phyloP scores from a whole-genome alignment of 805 yeast genomes.

The Sugiyamaella americana region DNA sequence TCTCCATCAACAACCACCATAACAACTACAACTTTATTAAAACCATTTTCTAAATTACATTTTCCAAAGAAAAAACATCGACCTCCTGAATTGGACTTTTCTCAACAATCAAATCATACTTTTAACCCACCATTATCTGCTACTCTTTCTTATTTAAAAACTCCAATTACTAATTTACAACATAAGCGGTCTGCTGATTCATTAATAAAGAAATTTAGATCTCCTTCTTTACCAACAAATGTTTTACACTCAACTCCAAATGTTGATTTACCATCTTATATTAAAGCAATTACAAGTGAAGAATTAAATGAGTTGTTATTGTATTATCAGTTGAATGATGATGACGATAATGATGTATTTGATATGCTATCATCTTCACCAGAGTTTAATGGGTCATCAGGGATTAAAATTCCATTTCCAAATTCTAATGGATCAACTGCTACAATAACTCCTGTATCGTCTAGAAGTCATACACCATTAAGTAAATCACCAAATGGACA shows the following conservation, averaged over 20 bases:
- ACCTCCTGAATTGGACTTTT: constrained; percentile 1
- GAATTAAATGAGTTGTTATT: background rate
- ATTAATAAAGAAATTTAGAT: constrained; percentile 3
- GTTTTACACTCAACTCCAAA: background rate
- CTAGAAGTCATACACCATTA: background rate
- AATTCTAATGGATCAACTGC: background rate
- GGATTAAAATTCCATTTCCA: background rate
- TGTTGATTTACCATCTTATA: background rate
- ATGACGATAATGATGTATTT: too few species aligned
- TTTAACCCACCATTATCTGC: background rate
- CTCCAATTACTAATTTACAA: background rate
- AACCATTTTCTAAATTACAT: too few species aligned
- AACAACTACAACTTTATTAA: too few species aligned
- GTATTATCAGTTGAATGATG: background rate
- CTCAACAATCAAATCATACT: background rate
- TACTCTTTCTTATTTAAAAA: too few species aligned
- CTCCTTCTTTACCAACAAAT: constrained; percentile 3
- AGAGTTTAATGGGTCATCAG: background rate
- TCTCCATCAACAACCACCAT: too few species aligned
- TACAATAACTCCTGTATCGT: too few species aligned
- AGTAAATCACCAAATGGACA: background rate
- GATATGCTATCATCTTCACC: background rate
- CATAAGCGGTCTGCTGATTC: constrained; percentile 4
- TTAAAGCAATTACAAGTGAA: background rate
- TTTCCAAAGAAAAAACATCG: background rate